Conservation (phyloP, 768 basidiomycete species). For the Pisolithus sp. region DNA sequence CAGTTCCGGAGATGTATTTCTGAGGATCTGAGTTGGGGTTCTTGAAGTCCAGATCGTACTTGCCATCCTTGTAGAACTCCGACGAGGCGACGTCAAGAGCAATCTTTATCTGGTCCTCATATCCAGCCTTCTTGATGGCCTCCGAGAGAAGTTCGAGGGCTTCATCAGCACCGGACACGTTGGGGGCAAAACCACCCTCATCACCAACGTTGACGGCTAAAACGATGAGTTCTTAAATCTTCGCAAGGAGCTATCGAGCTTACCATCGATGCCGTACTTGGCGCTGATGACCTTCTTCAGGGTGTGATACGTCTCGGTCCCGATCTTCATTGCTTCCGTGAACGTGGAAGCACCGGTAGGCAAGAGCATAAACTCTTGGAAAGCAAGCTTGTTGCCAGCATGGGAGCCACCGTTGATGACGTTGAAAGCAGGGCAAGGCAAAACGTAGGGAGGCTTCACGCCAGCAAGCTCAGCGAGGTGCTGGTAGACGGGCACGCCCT, state of each 20-base stretch:
- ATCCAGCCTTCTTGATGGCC: constrained; percentile 97
- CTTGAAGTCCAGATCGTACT: constrained; percentile 99
- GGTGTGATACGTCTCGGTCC: constrained; percentile 95
- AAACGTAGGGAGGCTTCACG: constrained; percentile 86
- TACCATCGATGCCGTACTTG: constrained; percentile 98
- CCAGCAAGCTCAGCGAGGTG: constrained; percentile 96
- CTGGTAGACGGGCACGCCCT: constrained; percentile 91
- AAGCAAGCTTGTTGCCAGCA: constrained; percentile 98
- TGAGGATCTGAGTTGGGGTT: constrained; percentile 98
- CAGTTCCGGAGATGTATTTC: constrained; percentile 89
- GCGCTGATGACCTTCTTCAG: constrained; percentile 98
- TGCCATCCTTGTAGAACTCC: constrained; percentile 99
- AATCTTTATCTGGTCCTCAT: constrained; percentile 98
- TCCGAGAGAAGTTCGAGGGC: constrained; percentile 92
- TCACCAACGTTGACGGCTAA: constrained; percentile 99
- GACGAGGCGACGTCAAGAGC: constrained; percentile 98
- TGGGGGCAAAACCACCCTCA: constrained; percentile 99
- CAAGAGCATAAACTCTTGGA: constrained; percentile 99
- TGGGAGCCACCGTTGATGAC: constrained; percentile 99
- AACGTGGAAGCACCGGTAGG: constrained; percentile 90
- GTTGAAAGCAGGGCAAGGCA: constrained; percentile 93
- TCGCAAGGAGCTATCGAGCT: constrained; percentile 15
- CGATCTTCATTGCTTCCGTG: constrained; percentile 97
- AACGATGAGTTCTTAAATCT: background rate
- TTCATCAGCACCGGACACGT: constrained; percentile 95